Conservation (phyloP, 768 basidiomycete species). For the Crassisporium funariophilum region DNA sequence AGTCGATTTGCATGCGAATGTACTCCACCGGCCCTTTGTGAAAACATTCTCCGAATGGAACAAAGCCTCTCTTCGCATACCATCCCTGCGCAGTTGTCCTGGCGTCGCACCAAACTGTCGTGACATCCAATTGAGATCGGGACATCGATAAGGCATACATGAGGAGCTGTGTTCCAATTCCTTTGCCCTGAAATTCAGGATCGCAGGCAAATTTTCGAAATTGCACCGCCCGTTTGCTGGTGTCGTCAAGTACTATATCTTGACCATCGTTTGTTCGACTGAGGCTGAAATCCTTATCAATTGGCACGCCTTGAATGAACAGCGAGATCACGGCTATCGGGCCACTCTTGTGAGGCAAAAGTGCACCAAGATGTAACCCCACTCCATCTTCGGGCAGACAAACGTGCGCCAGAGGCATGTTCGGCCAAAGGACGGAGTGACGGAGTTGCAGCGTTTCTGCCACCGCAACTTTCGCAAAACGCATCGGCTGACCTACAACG, state of each 20-base stretch:
- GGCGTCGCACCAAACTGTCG: constrained; percentile 61
- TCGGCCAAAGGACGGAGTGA: constrained; percentile 61
- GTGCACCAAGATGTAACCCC: constrained; percentile 59
- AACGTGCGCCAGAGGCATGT: constrained; percentile 49
- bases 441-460: constrained; percentile 53
- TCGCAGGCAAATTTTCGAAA: constrained; percentile 68
- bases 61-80: constrained; percentile 56
- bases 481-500: too few relatives aligned
- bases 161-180: constrained; percentile 55
- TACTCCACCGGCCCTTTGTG: constrained; percentile 59
- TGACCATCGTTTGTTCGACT: background rate
- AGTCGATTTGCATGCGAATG: constrained; percentile 49
- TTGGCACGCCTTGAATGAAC: constrained; percentile 47
- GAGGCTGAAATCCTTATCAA: constrained; percentile 24
- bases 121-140: constrained; percentile 40
- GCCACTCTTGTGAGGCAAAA: constrained; percentile 36
- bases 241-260: constrained; percentile 8
- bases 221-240: constrained; percentile 33
- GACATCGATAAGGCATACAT: constrained; percentile 40
- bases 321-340: constrained; percentile 60
- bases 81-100: constrained; percentile 44
- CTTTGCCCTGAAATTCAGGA: constrained; percentile 49
- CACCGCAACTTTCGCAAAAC: too few relatives aligned
- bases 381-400: constrained; percentile 51
- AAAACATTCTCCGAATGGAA: constrained; percentile 51